These are phyloP conservation scores for Flaveria sonorensis DNA, from an alignment of 129 eudicot species.

Conservation along the genomic window DNA sequence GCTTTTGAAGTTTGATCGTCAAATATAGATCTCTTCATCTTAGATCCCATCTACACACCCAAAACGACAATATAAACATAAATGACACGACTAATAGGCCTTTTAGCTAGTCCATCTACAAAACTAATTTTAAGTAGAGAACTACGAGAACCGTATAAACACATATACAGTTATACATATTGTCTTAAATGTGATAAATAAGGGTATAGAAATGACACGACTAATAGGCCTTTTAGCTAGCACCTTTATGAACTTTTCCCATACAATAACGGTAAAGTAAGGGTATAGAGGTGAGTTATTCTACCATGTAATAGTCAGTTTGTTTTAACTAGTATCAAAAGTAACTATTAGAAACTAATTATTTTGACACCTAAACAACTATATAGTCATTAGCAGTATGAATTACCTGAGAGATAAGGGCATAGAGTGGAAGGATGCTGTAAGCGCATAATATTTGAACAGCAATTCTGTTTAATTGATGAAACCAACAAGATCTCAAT, in stretches of 20 bases:
- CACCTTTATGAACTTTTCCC: background rate
- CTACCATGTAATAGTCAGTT: background rate
- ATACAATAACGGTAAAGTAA: background rate
- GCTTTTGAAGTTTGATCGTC: constrained; percentile 97
- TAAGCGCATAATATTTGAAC: constrained; percentile 74
- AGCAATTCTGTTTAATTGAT: constrained; percentile 29
- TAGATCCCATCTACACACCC: constrained; percentile 84
- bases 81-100: background rate
- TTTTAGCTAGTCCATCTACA: background rate
- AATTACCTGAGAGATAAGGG: constrained; percentile 87
- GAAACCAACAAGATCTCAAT: constrained; percentile 4
- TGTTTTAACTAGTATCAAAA: background rate
- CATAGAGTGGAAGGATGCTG: constrained; percentile 86
- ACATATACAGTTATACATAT: too few relatives aligned
- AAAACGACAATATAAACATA: background rate
- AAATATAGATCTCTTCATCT: constrained; percentile 85
- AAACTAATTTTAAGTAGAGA: background rate
- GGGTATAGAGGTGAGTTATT: background rate
- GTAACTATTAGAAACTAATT: background rate
- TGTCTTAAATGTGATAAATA: too few relatives aligned
- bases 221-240: too few relatives aligned
- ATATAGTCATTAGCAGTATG: background rate
- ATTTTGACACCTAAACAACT: background rate
- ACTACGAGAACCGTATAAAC: background rate
- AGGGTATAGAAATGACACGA: too few relatives aligned